Evolutionary conservation across 2,329 filamentous ascomycete genomes (phyloP), one percentile per base, ranked within the genome.

Genomic region (Fusarium verrucosum): DNA sequence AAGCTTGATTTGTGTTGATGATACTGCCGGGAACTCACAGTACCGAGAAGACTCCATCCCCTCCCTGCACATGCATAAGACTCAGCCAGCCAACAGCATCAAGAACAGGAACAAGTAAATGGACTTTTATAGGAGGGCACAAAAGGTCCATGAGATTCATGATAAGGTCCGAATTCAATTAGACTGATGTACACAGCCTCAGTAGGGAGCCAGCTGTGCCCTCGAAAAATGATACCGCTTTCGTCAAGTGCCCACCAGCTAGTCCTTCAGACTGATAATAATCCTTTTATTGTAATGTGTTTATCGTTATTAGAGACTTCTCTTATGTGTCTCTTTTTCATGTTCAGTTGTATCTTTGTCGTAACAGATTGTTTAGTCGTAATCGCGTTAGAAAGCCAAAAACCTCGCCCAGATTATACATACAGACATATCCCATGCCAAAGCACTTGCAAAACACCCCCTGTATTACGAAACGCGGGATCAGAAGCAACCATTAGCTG

Each of bases 161-260:
- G 14, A 41, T 41, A 16, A 7, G 33, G 28, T 50, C 16, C 7
- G 20, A 14, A 10, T 28, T 22, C 13, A n/a, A 26, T 19, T 35
- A 14, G 10, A 38, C 22, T 16, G 17, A 33, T n/a, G 20, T 50
- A 49, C 28, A 43, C 25, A 59, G 54, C 38, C 57, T 33, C 33
- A 3, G 22, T 35, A 46, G 26, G 37, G 52, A 46, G 36, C 35
- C 58, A 52, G 44, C 26, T 32, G 17, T 28, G 44, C 8, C 17
- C 32, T 58, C 46, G 60, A 58, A 63, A 32, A 43, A 63, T 63
- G 41, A 52, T 58, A 35, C 58, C 52, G 16, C 33, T 63, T 63
- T 41, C 37, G 46, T 53, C 42, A 9, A 53, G 37, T 51, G 58
- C 42, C 23, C 20, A 45, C 50, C 20, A 37, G 32, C 58, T 16